Evolutionary conservation across 2,329 filamentous ascomycete genomes (phyloP).

Genomic region (Paecilomyces sp.): DNA sequence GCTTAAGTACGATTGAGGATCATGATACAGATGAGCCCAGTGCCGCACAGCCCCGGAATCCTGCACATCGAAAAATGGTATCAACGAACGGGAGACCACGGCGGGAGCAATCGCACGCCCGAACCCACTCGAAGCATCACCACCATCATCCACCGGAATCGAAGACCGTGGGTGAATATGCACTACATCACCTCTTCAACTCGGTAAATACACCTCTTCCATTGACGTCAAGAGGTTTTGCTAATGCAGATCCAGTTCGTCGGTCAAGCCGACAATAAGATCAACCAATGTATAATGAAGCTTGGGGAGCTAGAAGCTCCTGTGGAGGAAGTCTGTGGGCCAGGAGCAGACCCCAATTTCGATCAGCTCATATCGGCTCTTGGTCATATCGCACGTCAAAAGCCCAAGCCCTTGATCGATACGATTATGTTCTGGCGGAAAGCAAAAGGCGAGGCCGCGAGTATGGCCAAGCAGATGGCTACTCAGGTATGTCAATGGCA

Average conservation of each 20-base stretch:
- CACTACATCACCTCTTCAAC: constrained; percentile 91
- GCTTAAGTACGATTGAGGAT: constrained; percentile 32
- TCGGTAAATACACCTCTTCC: constrained; percentile 49
- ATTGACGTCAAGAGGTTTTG: constrained; percentile 1
- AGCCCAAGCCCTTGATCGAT: constrained; percentile 91
- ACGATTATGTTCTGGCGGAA: constrained; percentile 98
- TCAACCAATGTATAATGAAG: constrained; percentile 77
- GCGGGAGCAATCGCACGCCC: constrained; percentile 66
- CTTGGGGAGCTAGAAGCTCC: constrained; percentile 73
- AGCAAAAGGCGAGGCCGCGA: constrained; percentile 84
- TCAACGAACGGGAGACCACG: constrained; percentile 61
- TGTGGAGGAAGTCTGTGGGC: constrained; percentile 85
- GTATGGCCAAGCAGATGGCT: constrained; percentile 49
- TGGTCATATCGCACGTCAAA: constrained; percentile 88
- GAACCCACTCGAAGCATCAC: constrained; percentile 64
- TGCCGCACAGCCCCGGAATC: constrained; percentile 16
- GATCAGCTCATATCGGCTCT: constrained; percentile 91
- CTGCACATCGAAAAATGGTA: constrained; percentile 39
- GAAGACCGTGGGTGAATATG: constrained; percentile 96
- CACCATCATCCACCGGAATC: constrained; percentile 54
- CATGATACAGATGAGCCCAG: constrained; percentile 21
- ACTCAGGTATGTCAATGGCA: constrained; percentile 19
- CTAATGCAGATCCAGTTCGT: constrained; percentile 61
- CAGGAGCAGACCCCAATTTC: constrained; percentile 78
- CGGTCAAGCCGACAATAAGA: constrained; percentile 90